Conservation (phyloP, 371 early-diverging fungal genomes). For the Mucor mucedo region DNA sequence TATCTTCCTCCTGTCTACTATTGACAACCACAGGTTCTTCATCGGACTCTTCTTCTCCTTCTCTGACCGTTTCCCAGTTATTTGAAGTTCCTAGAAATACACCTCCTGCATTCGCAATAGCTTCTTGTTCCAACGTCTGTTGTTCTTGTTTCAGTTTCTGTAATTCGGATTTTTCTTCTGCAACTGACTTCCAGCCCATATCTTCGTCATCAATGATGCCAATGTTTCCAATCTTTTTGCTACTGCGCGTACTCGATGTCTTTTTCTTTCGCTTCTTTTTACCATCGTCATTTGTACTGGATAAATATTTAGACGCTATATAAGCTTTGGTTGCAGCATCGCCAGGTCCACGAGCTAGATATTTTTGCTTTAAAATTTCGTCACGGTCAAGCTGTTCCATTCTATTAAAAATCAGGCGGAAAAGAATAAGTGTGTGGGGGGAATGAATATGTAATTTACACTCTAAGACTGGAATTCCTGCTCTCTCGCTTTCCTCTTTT, state of each 20-base stretch:
- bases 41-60: conserved; percentile 42
- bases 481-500: too few species aligned
- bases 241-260: neutral
- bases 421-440: neutral
- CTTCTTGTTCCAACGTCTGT: conserved; percentile 11
- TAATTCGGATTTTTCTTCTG: conserved; percentile 15
- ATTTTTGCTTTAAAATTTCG: conserved; percentile 40
- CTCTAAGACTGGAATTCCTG: too few species aligned
- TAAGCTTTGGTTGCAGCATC: conserved; percentile 56
- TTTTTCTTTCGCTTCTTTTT: conserved; percentile 57
- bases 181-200: conserved; percentile 39
- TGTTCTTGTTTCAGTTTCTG: conserved; percentile 27
- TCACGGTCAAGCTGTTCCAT: conserved; percentile 40
- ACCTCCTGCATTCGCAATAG: conserved; percentile 21
- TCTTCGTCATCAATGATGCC: conserved; percentile 65
- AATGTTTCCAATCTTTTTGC: conserved; percentile 48
- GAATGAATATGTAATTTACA: too few species aligned
- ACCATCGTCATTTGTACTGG: conserved; percentile 30
- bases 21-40: conserved; percentile 57
- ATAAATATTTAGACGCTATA: conserved; percentile 50
- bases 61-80: conserved; percentile 56
- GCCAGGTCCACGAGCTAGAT: conserved; percentile 49
- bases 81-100: conserved; percentile 44
- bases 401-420: neutral
- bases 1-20: conserved; percentile 24